These are phyloP conservation scores for Backusella westeae DNA, from an alignment of 192 early-diverging fungal species.

Conservation along the genomic window DNA sequence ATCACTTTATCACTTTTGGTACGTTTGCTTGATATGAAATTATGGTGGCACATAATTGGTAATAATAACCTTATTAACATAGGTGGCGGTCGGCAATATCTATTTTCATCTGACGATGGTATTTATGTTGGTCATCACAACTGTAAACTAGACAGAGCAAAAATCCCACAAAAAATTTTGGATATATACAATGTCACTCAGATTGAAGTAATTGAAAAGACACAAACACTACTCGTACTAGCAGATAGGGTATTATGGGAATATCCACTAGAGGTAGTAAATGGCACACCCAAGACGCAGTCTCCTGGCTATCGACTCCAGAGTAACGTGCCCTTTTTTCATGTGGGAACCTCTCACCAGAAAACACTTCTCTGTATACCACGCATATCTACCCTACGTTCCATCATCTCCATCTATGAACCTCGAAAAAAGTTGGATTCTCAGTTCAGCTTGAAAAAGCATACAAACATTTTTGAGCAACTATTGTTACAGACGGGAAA, in stretches of 20 bases:
- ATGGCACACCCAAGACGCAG: slow-evolving; percentile 14
- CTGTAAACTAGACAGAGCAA: slow-evolving; percentile 37
- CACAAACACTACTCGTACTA: slow-evolving; percentile 78
- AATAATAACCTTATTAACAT: not conserved
- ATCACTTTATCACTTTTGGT: slow-evolving; percentile 52
- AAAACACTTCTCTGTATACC: slow-evolving; percentile 60
- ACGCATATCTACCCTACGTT: slow-evolving; percentile 67
- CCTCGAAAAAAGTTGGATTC: slow-evolving; percentile 28
- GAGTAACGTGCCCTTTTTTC: slow-evolving; percentile 68
- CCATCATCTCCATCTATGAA: slow-evolving; percentile 76
- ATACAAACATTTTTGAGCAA: slow-evolving; percentile 58
- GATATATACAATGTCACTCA: slow-evolving; percentile 77
- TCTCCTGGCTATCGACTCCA: slow-evolving; percentile 17
- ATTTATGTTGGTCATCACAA: slow-evolving; percentile 64
- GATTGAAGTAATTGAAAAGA: slow-evolving; percentile 80
- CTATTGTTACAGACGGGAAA: slow-evolving; percentile 15
- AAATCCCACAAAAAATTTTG: slow-evolving; percentile 45
- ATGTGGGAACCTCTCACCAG: slow-evolving; percentile 58
- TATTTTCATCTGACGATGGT: slow-evolving; percentile 81
- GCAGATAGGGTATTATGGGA: slow-evolving; percentile 67
- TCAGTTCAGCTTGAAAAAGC: not conserved
- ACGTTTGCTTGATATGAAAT: slow-evolving; percentile 12
- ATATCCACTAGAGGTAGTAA: slow-evolving; percentile 52
- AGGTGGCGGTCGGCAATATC: slow-evolving; percentile 55
- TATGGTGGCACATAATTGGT: no score